Base-by-base conservation (phyloP, 176 grass and related monocot species). In the Puccinellia tenuiflora region DNA sequence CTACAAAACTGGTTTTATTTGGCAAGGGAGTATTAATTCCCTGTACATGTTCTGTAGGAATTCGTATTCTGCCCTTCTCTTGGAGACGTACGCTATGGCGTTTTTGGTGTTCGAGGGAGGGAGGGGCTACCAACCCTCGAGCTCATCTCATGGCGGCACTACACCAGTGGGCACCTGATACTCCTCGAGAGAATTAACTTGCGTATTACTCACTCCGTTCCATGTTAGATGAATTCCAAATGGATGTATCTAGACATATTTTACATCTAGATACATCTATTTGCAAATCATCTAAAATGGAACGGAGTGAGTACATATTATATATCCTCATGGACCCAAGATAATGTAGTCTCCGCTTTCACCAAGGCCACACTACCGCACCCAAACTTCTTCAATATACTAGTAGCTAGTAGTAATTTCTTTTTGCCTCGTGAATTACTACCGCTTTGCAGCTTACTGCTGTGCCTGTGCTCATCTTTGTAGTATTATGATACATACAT, bases 31-130 rank as follows among this genome's bases (percentile, higher is more conserved):
- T 33, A 33, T 65, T 65, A 30, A 33, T 65, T 65, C 62, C 62
- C 16, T n/a, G n/a, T n/a, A n/a, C n/a, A n/a, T 0, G 30, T 65
- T 65, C 7, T 65, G 3, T 30, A 65, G 62, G 0, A 0, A 0
- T 11, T 65, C 17, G 0, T 1, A 0, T 4, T 3, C 7, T 34
- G 17, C 7, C 50, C 15, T 4, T 20, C 7, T 0, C 0, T 0
- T 0, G 30, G 9, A 0, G 62, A 65, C 3, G 7, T 20, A 65
- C 3, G 7, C 9, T 65, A 0, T 0, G 0, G 30, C 3, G 17
- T 35, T 34, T 2, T 33, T 65, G 30, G 17, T 31, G 31, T 65
- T 65, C 1, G 16, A 34, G 30, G 62, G 1, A 9, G 62, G 62
- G 17, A 1, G 16, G 4, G 35, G 1, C 17, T 65, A 35, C 62